Conservation (phyloP, 2,329 filamentous ascomycete genomes). For the Cryphonectria nitschkei region DNA sequence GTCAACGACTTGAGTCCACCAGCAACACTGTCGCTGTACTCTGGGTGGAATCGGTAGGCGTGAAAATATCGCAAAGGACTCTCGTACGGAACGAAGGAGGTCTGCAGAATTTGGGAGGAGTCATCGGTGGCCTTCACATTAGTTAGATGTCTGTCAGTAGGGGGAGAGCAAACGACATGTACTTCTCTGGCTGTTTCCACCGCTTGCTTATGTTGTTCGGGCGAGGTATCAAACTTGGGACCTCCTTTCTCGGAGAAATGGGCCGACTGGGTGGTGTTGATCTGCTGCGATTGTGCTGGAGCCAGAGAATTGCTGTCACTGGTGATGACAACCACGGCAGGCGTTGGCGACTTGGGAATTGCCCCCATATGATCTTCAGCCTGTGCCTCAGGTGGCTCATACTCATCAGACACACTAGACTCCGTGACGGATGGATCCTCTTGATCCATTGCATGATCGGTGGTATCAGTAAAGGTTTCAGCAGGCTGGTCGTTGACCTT, state of each 20-base stretch:
- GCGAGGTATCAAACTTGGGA: slow-evolving; percentile 30
- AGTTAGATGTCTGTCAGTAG: slow-evolving; percentile 32
- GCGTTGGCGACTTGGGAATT: slow-evolving; percentile 30
- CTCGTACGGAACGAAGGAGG: slow-evolving; percentile 64
- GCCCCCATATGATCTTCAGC: slow-evolving; percentile 30
- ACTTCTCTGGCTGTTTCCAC: slow-evolving; percentile 46
- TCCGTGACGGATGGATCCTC: slow-evolving; percentile 21
- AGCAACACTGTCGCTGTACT: slow-evolving; percentile 68
- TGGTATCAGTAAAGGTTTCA: not conserved
- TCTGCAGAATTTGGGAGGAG: slow-evolving; percentile 21
- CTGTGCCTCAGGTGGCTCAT: slow-evolving; percentile 56
- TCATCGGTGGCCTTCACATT: slow-evolving; percentile 29
- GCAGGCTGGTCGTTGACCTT: slow-evolving; percentile 10
- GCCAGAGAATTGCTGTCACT: not conserved
- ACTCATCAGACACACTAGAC: slow-evolving; percentile 51
- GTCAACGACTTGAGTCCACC: slow-evolving; percentile 88
- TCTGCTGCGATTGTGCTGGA: not conserved
- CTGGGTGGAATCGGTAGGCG: slow-evolving; percentile 87
- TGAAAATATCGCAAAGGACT: slow-evolving; percentile 83
- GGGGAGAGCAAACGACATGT: slow-evolving; percentile 39
- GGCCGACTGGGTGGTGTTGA: slow-evolving; percentile 29
- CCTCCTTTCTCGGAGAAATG: slow-evolving; percentile 39
- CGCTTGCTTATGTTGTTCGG: slow-evolving; percentile 33
- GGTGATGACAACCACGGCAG: slow-evolving; percentile 31
- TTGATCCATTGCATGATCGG: not conserved